Evolutionary conservation across 805 yeast genomes (phyloP).

Genomic region (Barnettozyma wickerhamii): DNA sequence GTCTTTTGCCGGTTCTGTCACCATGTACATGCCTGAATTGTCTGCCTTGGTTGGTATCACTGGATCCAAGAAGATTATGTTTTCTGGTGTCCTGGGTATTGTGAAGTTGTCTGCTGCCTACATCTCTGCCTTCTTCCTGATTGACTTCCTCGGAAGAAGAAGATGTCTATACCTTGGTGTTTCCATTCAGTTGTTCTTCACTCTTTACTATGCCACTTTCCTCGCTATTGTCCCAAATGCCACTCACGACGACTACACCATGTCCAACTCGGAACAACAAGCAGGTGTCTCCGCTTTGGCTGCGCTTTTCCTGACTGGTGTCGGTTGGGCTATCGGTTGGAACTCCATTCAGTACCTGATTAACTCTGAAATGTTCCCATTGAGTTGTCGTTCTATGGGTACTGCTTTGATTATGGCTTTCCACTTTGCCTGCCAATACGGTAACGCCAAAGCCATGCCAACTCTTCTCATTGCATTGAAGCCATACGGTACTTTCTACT

Average conservation of each 20-base stretch:
- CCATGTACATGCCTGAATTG: constrained; percentile 52
- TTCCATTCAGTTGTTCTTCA: constrained; percentile 36
- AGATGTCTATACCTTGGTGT: constrained; percentile 47
- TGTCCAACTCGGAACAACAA: constrained; percentile 29
- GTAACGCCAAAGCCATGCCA: constrained; percentile 53
- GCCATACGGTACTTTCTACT: constrained; percentile 47
- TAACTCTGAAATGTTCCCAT: constrained; percentile 52
- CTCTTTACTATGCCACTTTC: constrained; percentile 44
- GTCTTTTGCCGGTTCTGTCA: constrained; percentile 55
- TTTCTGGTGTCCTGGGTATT: constrained; percentile 50
- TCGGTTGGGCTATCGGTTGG: constrained; percentile 59
- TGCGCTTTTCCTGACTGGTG: constrained; percentile 44
- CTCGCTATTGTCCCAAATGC: constrained; percentile 42
- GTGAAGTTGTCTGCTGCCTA: constrained; percentile 49
- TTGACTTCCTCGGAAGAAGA: constrained; percentile 51
- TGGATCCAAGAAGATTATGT: constrained; percentile 37
- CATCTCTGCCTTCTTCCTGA: constrained; percentile 46
- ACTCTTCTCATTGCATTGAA: constrained; percentile 43
- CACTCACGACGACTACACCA: constrained; percentile 26
- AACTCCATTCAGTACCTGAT: constrained; percentile 51
- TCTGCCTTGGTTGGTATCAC: constrained; percentile 43
- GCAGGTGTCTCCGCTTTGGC: constrained; percentile 49
- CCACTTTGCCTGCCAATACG: constrained; percentile 55
- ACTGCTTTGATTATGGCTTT: constrained; percentile 49
- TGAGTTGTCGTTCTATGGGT: constrained; percentile 45